These are phyloP conservation scores for Pyrus pyrifolia DNA, from an alignment of 306 rosid species.

Conservation along the genomic window DNA sequence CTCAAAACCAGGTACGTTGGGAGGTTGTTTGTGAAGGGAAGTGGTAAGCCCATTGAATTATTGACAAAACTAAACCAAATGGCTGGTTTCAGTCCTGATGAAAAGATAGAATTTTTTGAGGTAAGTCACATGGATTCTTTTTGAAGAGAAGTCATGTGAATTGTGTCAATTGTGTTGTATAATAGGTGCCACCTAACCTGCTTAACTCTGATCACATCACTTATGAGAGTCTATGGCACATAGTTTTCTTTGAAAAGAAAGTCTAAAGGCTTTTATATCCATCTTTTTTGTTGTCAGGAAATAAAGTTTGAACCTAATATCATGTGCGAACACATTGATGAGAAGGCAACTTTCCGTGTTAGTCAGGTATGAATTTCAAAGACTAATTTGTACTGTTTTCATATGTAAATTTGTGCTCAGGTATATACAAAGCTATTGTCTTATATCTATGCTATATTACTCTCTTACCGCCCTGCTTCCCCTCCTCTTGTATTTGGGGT, in stretches of 20 bases:
- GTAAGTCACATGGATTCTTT: constrained; percentile 2
- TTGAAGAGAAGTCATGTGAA: not conserved
- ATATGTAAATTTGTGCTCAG: not conserved
- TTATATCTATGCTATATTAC: not conserved
- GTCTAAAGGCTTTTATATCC: not conserved
- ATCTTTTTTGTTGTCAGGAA: constrained; percentile 41
- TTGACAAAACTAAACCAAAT: constrained; percentile 55
- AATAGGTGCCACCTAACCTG: not conserved
- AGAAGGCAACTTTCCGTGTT: constrained; percentile 47
- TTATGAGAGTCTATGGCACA: not conserved
- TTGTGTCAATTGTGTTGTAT: constrained; percentile 11
- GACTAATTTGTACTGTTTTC: not conserved
- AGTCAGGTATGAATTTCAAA: constrained; percentile 51
- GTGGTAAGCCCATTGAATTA: constrained; percentile 64
- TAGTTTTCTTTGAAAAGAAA: not conserved
- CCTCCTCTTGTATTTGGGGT: not conserved
- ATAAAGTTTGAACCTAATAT: constrained; percentile 75
- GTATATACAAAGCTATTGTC: not conserved
- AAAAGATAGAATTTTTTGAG: constrained; percentile 79
- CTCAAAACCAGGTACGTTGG: constrained; percentile 58
- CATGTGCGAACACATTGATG: constrained; percentile 72
- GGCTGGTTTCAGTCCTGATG: constrained; percentile 76
- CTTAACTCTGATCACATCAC: not conserved
- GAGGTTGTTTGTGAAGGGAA: constrained; percentile 57
- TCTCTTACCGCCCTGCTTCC: not conserved